Evolutionary conservation across 2,329 filamentous ascomycete species (phyloP).

Genomic region (Anthostomella pinea): DNA sequence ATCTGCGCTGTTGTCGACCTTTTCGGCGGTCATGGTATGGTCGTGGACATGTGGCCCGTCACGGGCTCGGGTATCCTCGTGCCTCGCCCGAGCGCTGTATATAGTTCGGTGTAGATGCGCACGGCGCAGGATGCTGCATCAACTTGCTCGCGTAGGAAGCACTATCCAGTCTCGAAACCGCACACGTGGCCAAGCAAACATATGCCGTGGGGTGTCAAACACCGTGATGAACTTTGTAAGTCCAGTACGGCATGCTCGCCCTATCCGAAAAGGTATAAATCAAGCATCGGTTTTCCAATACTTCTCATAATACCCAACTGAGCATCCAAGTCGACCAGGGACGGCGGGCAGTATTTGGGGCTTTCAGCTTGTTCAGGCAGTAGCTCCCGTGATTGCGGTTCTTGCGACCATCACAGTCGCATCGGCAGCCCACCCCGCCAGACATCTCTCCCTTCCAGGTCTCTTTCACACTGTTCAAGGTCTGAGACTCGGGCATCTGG

Average conservation of each 20-base stretch:
- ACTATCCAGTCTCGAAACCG: no score
- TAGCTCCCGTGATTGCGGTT: constrained; percentile 34
- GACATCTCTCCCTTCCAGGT: constrained; percentile 30
- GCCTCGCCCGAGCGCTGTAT: no score
- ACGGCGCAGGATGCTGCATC: no score
- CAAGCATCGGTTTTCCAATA: neutral
- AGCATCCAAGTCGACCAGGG: constrained; percentile 34
- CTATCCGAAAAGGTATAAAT: neutral
- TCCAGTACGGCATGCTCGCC: neutral
- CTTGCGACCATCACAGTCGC: constrained; percentile 37
- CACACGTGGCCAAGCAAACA: no score
- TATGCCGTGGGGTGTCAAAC: no score
- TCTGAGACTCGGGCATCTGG: constrained; percentile 34
- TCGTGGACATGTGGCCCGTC: no score
- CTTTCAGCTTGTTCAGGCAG: constrained; percentile 37
- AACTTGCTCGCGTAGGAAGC: no score
- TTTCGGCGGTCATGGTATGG: no score
- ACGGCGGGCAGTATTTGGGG: constrained; percentile 33
- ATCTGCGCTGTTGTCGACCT: no score
- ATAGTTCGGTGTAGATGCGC: no score
- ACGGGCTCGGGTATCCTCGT: no score
- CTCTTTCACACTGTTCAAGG: constrained; percentile 26
- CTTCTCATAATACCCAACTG: constrained; percentile 20
- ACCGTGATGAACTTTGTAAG: neutral
- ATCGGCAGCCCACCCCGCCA: constrained; percentile 42